These are phyloP conservation scores for Ilyonectria mors-panacis DNA, from an alignment of 2,329 filamentous ascomycete species.

Conservation along the genomic window DNA sequence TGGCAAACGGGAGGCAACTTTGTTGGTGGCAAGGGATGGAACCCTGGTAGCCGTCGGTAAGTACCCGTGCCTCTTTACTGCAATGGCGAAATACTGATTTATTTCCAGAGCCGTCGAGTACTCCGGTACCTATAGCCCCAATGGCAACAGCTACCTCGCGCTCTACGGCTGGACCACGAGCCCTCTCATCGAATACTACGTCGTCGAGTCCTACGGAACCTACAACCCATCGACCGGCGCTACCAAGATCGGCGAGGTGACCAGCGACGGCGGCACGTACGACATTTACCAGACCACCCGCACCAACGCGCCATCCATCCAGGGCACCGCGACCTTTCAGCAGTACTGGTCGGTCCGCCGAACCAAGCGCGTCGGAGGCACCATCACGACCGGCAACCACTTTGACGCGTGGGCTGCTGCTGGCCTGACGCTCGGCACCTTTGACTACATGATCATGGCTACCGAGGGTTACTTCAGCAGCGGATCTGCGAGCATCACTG, in stretches of 20 bases:
- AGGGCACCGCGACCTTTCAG: conserved; percentile 64
- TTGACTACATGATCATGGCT: conserved; percentile 69
- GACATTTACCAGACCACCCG: conserved; percentile 54
- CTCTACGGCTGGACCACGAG: conserved; percentile 57
- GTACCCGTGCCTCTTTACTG: conserved; percentile 35
- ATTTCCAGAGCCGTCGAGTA: conserved; percentile 36
- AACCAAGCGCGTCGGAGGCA: conserved; percentile 64
- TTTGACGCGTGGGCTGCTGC: conserved; percentile 66
- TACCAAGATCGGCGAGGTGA: conserved; percentile 51
- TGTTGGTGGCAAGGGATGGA: conserved; percentile 43
- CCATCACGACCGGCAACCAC: conserved; percentile 64
- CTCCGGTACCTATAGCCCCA: conserved; percentile 50
- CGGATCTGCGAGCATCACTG: conserved; percentile 62
- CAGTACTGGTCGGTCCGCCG: conserved; percentile 67
- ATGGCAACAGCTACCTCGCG: conserved; percentile 55
- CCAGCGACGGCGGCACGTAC: conserved; percentile 54
- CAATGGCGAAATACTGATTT: not conserved
- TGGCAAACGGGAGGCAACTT: conserved; percentile 56
- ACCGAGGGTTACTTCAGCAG: conserved; percentile 67
- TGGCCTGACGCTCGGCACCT: conserved; percentile 62
- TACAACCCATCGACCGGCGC: conserved; percentile 54
- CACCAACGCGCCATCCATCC: conserved; percentile 60
- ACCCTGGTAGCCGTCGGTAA: conserved; percentile 55
- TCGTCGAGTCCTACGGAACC: conserved; percentile 56
- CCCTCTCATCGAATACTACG: conserved; percentile 57